Conservation (phyloP, 352 stramenopile genomes). For the Pythium insidiosum region DNA sequence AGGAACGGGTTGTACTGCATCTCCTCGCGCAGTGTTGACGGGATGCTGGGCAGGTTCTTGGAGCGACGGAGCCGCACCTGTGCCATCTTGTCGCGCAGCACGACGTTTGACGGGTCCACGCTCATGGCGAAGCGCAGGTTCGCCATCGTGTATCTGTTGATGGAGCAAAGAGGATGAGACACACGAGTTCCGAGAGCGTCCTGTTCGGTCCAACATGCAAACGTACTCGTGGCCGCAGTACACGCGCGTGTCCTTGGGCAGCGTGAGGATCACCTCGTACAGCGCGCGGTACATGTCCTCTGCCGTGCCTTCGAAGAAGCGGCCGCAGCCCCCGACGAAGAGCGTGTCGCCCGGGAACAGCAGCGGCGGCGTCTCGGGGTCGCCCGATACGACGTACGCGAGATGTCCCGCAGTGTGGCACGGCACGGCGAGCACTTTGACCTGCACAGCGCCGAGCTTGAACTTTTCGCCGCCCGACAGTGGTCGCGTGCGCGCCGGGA, state of each 20-base stretch:
- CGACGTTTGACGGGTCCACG: conserved; percentile 88
- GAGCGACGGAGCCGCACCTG: conserved; percentile 62
- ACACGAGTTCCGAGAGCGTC: no score
- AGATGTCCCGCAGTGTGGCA: conserved; percentile 83
- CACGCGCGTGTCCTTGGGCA: conserved; percentile 82
- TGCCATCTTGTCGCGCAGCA: conserved; percentile 81
- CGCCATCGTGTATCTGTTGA: conserved; percentile 79
- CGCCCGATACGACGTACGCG: conserved; percentile 81
- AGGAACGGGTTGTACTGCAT: conserved; percentile 87
- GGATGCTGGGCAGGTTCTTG: conserved; percentile 88
- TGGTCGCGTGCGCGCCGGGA: conserved; percentile 54
- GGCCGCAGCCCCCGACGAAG: conserved; percentile 76
- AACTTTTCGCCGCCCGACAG: conserved; percentile 81
- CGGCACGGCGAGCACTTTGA: conserved; percentile 70
- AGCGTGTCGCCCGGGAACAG: conserved; percentile 87
- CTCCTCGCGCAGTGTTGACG: conserved; percentile 81
- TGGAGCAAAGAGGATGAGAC: no score
- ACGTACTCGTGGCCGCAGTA: conserved; percentile 85
- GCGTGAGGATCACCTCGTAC: conserved; percentile 79
- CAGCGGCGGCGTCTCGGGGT: conserved; percentile 58
- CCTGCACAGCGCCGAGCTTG: conserved; percentile 56
- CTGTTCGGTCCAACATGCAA: no score
- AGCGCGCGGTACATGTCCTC: conserved; percentile 86
- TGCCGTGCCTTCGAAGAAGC: conserved; percentile 86
- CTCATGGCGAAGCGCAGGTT: conserved; percentile 92